Base-by-base conservation (phyloP, 352 stramenopile genomes). In the Phytophthora ramorum region DNA sequence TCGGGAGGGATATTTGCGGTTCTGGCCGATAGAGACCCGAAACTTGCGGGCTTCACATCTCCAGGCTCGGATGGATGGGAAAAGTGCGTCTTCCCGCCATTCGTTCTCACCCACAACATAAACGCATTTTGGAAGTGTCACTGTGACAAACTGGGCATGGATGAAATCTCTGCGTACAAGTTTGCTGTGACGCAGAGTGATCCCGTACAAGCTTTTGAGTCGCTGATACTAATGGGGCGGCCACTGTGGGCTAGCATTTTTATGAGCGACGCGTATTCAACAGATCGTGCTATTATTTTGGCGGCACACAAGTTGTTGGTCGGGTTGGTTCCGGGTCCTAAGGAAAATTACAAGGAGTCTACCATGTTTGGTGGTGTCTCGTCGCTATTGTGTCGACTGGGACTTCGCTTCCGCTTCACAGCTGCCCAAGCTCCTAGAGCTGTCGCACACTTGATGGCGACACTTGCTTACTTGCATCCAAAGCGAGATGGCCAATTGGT, bases 291-390 rank as follows among this genome's bases (percentile, higher is more conserved):
- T n/a, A 41, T 41, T 38, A 7, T 13, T 8, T 14, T 38, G 26
- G 46, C 46, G 8, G 22, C 26, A 10, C 32, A 17, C n/a, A 53
- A 37, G 9, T 24, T 53, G 26, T 1, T 53, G 46, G 14, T 26
- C 5, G 46, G 46, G 10, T 6, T 41, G 6, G 6, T 5, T 41
- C 35, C 10, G 7, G 13, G 13, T 41, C 7, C 10, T 16, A 6
- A 17, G 8, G 26, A 14, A 6, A 40, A 12, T 16, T 40, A 24
- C 26, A 40, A 53, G 14, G 9, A 53, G 16, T 5, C 20, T 13
- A 53, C 24, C 26, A 53, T 53, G 26, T 53, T 53, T n/a, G n/a
- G n/a, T 32, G 46, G 46, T 2, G 26, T 53, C 14, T 16, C 46
- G 24, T 53, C 46, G 3, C 2, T 40, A 14, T 17, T 53, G 14